Evolutionary conservation across 169 alveolate genomes (phyloP).

Genomic region (Plasmodium cynomolgi): DNA sequence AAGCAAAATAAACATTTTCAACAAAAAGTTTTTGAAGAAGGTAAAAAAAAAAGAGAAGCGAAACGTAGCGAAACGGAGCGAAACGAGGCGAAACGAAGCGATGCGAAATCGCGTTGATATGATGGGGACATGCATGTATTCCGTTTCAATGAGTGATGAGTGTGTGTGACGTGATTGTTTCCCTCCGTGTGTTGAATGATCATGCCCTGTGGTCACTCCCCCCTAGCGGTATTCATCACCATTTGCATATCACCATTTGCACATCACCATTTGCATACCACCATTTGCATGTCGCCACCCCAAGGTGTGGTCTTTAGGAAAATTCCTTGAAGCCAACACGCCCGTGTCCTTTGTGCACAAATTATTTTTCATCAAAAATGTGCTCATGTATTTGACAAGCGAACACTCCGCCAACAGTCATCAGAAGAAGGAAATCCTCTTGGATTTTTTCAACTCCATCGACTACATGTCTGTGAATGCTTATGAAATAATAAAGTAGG

Average conservation of each 20-base stretch:
- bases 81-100: not conserved
- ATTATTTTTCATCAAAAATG: conserved; percentile 57
- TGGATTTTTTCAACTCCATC: conserved; percentile 50
- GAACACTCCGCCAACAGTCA: conserved; percentile 38
- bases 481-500: conserved; percentile 49
- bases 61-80: not conserved
- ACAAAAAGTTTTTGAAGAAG: conserved; percentile 47
- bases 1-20: conserved; percentile 72
- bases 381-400: conserved; percentile 42
- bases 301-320: conserved; percentile 67
- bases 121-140: not conserved
- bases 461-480: conserved; percentile 70
- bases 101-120: not conserved
- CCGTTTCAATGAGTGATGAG: not conserved
- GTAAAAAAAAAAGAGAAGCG: conserved; percentile 14
- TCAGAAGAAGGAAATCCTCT: conserved; percentile 27
- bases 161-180: not conserved
- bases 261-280: not conserved
- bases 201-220: not conserved
- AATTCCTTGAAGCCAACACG: conserved; percentile 50
- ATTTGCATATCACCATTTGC: not conserved
- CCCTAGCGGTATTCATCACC: not conserved
- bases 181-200: not conserved
- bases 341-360: conserved; percentile 66
- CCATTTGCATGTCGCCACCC: not conserved